Evolutionary conservation across 1,139 yeast genomes (phyloP), one percentile per base, ranked within the genome.

Genomic region (Zygosaccharomyces sapae): DNA sequence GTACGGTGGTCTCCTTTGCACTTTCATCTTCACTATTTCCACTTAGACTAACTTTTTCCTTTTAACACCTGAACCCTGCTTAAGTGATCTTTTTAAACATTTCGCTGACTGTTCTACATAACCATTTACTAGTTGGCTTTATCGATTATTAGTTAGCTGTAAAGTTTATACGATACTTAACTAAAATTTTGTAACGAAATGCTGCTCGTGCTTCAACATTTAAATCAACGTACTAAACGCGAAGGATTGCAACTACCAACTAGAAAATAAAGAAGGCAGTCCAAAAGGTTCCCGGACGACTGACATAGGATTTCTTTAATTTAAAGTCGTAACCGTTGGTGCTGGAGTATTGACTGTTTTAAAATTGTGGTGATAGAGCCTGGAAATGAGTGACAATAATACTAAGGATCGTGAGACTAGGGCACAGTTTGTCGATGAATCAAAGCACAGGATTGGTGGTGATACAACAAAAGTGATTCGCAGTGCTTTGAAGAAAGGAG

Each of bases 21-120:
- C n/a, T 7, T 33, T 27, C 19, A 33, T 20, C 12, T 6, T 18
- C 44, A 41, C 9, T 25, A 18, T 4, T 20, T 13, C 12, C 20
- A 27, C 39, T 8, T 36, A 33, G 43, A 13, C 44, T 45, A 10
- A 56, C 20, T 37, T 52, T 37, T 51, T 53, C 48, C 55, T 50
- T 29, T 52, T 56, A n/a, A 18, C 39, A n/a, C 42, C 44, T 16
- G 44, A 46, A 2, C 52, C 50, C 30, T 55, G 55, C 34, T 38
- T 38, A 12, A 57, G 53, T 2, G 44, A 42, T 33, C 68, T 52
- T 49, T 60, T 61, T 65, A 49, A 65, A 65, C 69, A 64, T 64
- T 22, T 30, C 9, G 5, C 39, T 31, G 34, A 5, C 18, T 2
- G n/a, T 3, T 38, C 36, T 29, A 19, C 25, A 22, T 29, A 9